phyloP scores from a whole-genome alignment of 805 yeast species.

The Ogataea degrootiae region DNA sequence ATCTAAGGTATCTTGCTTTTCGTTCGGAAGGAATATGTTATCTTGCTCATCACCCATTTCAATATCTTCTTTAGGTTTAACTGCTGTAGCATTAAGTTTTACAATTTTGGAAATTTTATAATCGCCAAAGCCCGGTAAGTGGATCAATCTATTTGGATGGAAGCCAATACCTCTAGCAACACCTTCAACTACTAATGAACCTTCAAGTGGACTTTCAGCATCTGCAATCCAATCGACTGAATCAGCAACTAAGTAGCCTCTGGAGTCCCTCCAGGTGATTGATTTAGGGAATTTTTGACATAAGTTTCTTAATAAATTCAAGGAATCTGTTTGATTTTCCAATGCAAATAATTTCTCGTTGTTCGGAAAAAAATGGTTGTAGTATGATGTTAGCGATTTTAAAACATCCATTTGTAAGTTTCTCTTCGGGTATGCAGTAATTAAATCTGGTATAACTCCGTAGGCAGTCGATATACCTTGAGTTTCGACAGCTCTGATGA shows the following conservation, averaged over 20 bases:
- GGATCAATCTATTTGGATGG: slow-evolving; percentile 70
- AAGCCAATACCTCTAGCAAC: slow-evolving; percentile 84
- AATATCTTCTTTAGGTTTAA: slow-evolving; percentile 7
- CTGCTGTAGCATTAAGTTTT: slow-evolving; percentile 29
- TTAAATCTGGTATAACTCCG: slow-evolving; percentile 74
- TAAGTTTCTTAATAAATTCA: slow-evolving; percentile 64
- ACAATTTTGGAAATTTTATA: slow-evolving; percentile 70
- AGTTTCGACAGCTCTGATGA: slow-evolving; percentile 79
- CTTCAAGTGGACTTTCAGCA: slow-evolving; percentile 26
- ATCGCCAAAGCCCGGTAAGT: slow-evolving; percentile 88
- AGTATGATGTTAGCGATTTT: slow-evolving; percentile 60
- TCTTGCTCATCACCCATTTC: slow-evolving; percentile 16
- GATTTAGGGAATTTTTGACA: slow-evolving; percentile 87
- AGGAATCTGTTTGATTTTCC: slow-evolving; percentile 64
- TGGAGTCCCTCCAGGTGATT: slow-evolving; percentile 86
- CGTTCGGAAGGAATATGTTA: slow-evolving; percentile 29
- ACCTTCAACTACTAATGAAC: slow-evolving; percentile 64
- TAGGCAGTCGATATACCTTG: slow-evolving; percentile 87
- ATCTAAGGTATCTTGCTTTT: slow-evolving; percentile 53
- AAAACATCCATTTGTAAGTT: slow-evolving; percentile 71
- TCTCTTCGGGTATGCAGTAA: slow-evolving; percentile 61
- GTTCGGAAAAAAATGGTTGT: slow-evolving; percentile 73
- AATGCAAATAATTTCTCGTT: slow-evolving; percentile 73
- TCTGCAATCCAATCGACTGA: slow-evolving; percentile 38
- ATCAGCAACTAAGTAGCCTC: slow-evolving; percentile 85